Conservation (phyloP, 2,329 filamentous ascomycete species). For the Apiospora pterosperma region DNA sequence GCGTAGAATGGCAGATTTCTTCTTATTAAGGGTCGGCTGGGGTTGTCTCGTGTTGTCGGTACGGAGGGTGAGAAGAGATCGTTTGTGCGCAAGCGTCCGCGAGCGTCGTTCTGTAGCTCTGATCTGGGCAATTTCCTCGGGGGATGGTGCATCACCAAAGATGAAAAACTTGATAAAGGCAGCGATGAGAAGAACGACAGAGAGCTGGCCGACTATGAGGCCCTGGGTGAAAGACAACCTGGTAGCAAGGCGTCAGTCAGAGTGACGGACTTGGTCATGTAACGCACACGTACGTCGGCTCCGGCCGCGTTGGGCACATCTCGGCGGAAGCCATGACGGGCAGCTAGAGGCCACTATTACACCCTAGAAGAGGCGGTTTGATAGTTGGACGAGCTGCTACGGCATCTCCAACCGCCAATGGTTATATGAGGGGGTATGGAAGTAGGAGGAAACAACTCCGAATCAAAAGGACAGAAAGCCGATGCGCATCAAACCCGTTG, state of each 20-base stretch:
- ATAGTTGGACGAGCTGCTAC: not conserved
- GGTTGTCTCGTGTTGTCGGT: constrained; percentile 34
- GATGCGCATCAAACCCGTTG: not conserved
- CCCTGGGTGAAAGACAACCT: constrained; percentile 92
- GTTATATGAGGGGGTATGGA: not conserved
- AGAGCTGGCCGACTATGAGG: constrained; percentile 88
- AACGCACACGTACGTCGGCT: constrained; percentile 25
- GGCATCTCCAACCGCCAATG: not conserved
- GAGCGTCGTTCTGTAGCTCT: constrained; percentile 72
- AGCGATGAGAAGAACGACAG: constrained; percentile 84
- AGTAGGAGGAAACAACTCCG: not conserved
- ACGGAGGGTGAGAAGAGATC: constrained; percentile 64
- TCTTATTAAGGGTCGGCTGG: constrained; percentile 51
- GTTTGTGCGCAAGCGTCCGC: constrained; percentile 71
- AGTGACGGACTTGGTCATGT: constrained; percentile 89
- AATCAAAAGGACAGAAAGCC: not conserved
- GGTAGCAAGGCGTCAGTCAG: constrained; percentile 13
- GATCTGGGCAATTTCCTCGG: constrained; percentile 74
- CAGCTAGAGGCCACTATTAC: not conserved
- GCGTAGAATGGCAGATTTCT: constrained; percentile 70
- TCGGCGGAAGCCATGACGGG: constrained; percentile 21
- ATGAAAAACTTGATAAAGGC: constrained; percentile 99
- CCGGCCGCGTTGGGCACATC: constrained; percentile 29
- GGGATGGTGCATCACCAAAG: constrained; percentile 86
- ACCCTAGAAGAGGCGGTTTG: not conserved